These are phyloP conservation scores for Gastrodia elata DNA, from an alignment of 106 monocot genomes.

Conservation along the genomic window DNA sequence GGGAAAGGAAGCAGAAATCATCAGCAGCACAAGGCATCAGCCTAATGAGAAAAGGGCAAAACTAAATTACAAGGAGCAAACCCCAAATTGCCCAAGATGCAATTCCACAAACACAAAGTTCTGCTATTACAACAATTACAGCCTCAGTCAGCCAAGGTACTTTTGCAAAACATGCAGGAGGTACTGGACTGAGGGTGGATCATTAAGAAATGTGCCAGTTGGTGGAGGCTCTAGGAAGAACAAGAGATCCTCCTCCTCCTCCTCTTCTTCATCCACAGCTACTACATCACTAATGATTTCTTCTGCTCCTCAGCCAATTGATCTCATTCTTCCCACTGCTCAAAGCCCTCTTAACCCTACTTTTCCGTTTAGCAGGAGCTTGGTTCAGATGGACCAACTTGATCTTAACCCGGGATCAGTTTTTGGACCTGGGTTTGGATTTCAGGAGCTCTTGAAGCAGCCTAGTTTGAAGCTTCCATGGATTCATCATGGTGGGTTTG, in stretches of 20 bases:
- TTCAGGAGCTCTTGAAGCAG: constrained; percentile 6
- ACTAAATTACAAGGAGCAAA: background rate
- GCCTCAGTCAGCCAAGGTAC: constrained; percentile 7
- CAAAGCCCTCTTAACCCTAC: background rate
- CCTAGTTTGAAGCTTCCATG: background rate
- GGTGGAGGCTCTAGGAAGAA: constrained; percentile 8
- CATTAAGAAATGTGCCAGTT: constrained; percentile 4
- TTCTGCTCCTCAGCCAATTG: background rate
- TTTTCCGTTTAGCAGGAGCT: background rate
- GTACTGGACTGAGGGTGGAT: constrained; percentile 12
- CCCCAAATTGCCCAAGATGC: constrained; percentile 2
- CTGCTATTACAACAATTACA: constrained; percentile 12
- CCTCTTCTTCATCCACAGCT: background rate
- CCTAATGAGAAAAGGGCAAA: background rate
- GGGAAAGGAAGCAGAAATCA: background rate
- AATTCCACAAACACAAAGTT: constrained; percentile 11
- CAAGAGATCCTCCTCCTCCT: constrained; percentile 6
- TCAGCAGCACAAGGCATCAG: background rate
- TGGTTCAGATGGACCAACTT: background rate
- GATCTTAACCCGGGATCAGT: background rate
- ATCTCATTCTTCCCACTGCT: background rate
- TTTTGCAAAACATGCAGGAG: constrained; percentile 9
- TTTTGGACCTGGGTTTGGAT: background rate
- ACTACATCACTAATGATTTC: background rate
- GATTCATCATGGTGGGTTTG: background rate